These are phyloP conservation scores for Capsicum pubescens DNA, from an alignment of 257 asterid genomes.

Conservation along the genomic window DNA sequence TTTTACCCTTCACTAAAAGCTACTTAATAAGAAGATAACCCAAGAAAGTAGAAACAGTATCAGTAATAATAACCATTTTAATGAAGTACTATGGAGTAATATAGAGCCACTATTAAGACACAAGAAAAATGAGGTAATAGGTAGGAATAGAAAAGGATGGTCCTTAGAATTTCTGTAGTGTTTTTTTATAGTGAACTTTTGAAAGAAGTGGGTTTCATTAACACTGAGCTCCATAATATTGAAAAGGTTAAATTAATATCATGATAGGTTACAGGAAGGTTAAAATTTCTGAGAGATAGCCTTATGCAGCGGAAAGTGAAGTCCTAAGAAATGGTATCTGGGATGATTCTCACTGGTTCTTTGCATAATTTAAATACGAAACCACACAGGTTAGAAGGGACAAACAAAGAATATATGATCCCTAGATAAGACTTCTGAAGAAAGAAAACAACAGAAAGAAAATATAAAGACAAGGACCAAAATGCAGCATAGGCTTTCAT, in stretches of 20 bases:
- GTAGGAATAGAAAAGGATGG: not conserved
- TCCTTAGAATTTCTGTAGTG: not conserved
- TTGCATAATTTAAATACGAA: not conserved
- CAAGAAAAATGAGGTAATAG: constrained; percentile 10
- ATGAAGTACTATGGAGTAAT: not conserved
- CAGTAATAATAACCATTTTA: not conserved
- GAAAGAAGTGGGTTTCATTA: not conserved
- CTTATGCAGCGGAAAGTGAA: not conserved
- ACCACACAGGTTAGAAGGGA: not conserved
- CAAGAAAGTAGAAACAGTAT: not conserved
- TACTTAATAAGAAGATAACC: not conserved
- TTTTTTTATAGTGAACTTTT: not conserved
- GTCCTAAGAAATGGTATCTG: not conserved
- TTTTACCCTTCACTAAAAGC: constrained; percentile 3
- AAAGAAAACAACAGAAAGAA: not conserved
- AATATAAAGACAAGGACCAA: not conserved
- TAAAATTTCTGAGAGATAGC: not conserved
- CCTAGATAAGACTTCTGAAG: not conserved
- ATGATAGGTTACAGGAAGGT: not conserved
- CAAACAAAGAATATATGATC: not conserved
- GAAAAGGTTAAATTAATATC: not conserved
- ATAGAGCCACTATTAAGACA: not conserved
- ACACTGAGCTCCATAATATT: not conserved
- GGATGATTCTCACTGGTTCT: not conserved
- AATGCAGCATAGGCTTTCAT: not conserved